Conservation (phyloP, 805 yeast species). For the Nadsonia fulvescens region DNA sequence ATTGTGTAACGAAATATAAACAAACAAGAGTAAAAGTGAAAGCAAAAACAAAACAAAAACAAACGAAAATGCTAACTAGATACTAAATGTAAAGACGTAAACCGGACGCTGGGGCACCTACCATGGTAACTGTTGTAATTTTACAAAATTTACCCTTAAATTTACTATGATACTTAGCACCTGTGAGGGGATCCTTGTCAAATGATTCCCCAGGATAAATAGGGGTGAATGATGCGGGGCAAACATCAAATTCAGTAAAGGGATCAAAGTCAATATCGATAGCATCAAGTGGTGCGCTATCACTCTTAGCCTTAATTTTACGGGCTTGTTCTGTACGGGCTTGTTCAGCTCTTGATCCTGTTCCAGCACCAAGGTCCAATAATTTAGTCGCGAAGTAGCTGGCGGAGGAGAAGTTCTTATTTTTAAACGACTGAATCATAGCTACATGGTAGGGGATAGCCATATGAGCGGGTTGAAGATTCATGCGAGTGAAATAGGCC, state of each 20-base stretch:
- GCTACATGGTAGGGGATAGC: conserved; percentile 87
- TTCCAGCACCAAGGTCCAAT: conserved; percentile 49
- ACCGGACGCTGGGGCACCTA: conserved; percentile 90
- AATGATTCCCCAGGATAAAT: conserved; percentile 59
- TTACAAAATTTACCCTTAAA: conserved; percentile 66
- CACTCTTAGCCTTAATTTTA: conserved; percentile 66
- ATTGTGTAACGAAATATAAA: too few species aligned
- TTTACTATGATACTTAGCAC: conserved; percentile 65
- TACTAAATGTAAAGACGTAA: conserved; percentile 28
- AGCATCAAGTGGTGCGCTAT: conserved; percentile 66
- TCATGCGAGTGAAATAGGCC: conserved; percentile 80
- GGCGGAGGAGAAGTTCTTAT: conserved; percentile 77
- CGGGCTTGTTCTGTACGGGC: conserved; percentile 71
- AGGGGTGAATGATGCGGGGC: conserved; percentile 77
- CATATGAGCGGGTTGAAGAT: conserved; percentile 67
- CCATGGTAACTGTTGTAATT: conserved; percentile 55
- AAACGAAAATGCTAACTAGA: too few species aligned
- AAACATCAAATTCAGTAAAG: conserved; percentile 75
- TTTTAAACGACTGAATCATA: conserved; percentile 77
- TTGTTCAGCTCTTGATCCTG: conserved; percentile 4
- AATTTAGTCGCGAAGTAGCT: conserved; percentile 78
- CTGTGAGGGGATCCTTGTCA: conserved; percentile 69
- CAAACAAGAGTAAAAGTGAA: too few species aligned
- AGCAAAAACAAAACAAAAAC: too few species aligned
- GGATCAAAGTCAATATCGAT: conserved; percentile 86